These are phyloP conservation scores for Zasmidium angulare DNA, from an alignment of 2,329 filamentous ascomycete genomes.

Conservation along the genomic window DNA sequence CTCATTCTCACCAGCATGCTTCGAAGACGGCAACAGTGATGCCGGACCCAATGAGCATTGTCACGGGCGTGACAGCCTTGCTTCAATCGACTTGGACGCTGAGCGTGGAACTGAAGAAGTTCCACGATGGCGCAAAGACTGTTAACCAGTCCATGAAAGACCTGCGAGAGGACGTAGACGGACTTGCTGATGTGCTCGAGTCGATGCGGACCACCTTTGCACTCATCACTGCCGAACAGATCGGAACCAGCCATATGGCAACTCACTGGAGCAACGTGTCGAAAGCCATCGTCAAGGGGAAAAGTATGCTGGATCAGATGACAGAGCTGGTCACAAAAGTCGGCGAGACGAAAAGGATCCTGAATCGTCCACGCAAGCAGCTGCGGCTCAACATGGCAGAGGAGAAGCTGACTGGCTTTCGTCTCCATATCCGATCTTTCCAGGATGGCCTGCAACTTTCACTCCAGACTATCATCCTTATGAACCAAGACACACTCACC, in stretches of 20 bases:
- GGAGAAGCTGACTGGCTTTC: neutral
- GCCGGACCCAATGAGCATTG: conserved; percentile 6
- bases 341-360: neutral
- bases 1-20: too few relatives aligned
- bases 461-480: conserved; percentile 1
- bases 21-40: neutral
- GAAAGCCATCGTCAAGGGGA: neutral
- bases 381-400: conserved; percentile 5
- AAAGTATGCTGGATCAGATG: neutral
- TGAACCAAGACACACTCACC: conserved; percentile 2
- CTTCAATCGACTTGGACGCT: neutral
- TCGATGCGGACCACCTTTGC: conserved; percentile 5
- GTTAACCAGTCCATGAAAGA: neutral
- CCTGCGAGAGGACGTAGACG: neutral
- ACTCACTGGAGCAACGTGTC: conserved; percentile 6
- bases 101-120: conserved; percentile 2
- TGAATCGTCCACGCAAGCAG: conserved; percentile 1
- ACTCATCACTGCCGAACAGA: neutral
- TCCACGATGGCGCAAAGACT: conserved; percentile 1
- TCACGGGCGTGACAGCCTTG: neutral
- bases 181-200: neutral
- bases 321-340: neutral
- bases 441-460: conserved; percentile 5
- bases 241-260: neutral
- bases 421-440: conserved; percentile 1